Percentiles rank a stretch among this genome's conserved stretches.
Evolutionary conservation across 768 basidiomycete genomes (phyloP).

Genomic region (Tricholomella constricta): DNA sequence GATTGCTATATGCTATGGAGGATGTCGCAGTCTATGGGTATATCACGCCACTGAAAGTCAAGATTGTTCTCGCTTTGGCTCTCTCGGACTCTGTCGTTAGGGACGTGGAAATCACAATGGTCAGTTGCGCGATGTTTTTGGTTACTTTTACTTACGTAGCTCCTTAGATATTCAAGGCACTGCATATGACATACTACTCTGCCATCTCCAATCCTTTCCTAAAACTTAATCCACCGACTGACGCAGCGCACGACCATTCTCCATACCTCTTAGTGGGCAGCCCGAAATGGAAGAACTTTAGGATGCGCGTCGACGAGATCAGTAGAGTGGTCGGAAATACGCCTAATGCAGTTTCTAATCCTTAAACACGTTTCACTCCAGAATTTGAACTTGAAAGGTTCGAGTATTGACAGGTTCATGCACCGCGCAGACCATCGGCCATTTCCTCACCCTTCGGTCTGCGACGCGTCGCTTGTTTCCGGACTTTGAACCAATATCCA

Average conservation of each 20-base stretch:
- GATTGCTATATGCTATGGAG: conserved; percentile 87
- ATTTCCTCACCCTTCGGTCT: conserved; percentile 17
- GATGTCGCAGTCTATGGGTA: conserved; percentile 93
- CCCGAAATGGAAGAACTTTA: conserved; percentile 69
- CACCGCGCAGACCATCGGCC: conserved; percentile 23
- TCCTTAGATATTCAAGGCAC: conserved; percentile 78
- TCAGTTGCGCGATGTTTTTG: conserved; percentile 34
- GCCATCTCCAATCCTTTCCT: conserved; percentile 88
- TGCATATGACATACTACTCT: conserved; percentile 86
- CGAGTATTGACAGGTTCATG: conserved; percentile 20
- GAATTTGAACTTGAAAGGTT: not conserved
- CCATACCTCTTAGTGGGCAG: conserved; percentile 62
- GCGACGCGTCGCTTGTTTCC: conserved; percentile 15
- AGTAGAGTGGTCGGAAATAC: conserved; percentile 55
- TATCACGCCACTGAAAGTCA: conserved; percentile 83
- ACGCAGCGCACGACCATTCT: conserved; percentile 51
- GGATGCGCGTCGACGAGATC: conserved; percentile 74
- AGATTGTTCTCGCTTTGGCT: conserved; percentile 81
- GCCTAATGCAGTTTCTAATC: conserved; percentile 24
- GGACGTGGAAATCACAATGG: conserved; percentile 77
- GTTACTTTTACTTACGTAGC: not conserved
- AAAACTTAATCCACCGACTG: conserved; percentile 54
- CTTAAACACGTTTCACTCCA: conserved; percentile 6
- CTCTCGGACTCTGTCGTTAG: conserved; percentile 80
- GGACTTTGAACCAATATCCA: conserved; percentile 55